A percentile compares a stretch with the other conserved stretches of the same genome.
These are phyloP conservation scores for Cornus kousa DNA, from an alignment of 148 eudicot species.

Conservation along the genomic window DNA sequence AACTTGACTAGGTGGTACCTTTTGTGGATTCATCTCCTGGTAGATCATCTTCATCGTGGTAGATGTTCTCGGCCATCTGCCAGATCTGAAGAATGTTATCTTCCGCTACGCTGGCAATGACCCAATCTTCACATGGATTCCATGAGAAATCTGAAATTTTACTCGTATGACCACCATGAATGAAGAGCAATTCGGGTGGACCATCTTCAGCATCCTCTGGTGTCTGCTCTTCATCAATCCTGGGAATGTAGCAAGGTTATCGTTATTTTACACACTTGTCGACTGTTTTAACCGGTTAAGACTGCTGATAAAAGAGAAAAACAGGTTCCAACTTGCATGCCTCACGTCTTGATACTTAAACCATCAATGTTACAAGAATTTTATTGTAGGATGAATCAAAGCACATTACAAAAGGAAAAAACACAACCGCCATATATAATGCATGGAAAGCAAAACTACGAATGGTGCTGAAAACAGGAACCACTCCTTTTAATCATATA, in stretches of 20 bases:
- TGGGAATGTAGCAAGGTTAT: constrained; percentile 12
- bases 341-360: no score
- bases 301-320: no score
- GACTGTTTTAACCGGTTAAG: no score
- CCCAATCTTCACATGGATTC: constrained; percentile 93
- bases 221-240: constrained; percentile 71
- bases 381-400: no score
- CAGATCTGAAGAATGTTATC: constrained; percentile 91
- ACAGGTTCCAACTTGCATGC: no score
- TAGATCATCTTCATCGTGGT: constrained; percentile 73
- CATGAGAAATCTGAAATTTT: constrained; percentile 93
- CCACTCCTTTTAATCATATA: no score
- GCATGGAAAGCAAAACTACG: no score
- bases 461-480: no score
- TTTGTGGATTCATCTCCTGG: constrained; percentile 49
- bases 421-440: no score
- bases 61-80: constrained; percentile 96
- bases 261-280: no score
- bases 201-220: constrained; percentile 91
- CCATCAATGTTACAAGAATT: no score
- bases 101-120: constrained; percentile 84
- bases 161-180: constrained; percentile 92
- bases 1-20: constrained; percentile 32
- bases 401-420: no score
- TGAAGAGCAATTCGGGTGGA: constrained; percentile 85